Evolutionary conservation across 2,329 filamentous ascomycete species (phyloP), one percentile per base, ranked within the genome.

Genomic region (Stagonosporopsis chrysanthemi): DNA sequence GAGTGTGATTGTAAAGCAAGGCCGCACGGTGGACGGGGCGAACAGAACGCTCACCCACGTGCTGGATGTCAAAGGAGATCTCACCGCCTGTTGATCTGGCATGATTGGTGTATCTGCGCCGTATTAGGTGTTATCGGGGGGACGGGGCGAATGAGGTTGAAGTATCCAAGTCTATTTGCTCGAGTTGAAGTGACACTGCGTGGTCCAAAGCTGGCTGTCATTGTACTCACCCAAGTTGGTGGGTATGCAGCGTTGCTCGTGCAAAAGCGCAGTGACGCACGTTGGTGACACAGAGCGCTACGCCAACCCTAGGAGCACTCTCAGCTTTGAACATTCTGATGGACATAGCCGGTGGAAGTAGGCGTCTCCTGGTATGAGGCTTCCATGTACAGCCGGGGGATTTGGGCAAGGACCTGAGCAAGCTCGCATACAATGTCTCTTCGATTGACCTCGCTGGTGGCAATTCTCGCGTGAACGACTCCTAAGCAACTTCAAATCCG

Each of bases 151-250:
- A 57, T 48, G 17, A 44, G 17, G 17, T 14, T 7, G 26, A 38
- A 15, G 8, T 12, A 22, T 28, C 9, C 29, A 7, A 33, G 23
- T n/a, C 47, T 39, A 33, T 29, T 26, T 52, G 29, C 15, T 26
- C 14, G 41, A 40, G 31, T 28, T 28, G 33, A 26, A 52, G 54
- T 52, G 38, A 57, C 54, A 57, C 54, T 31, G 43, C 54, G 54
- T 26, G 51, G 47, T 48, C 17, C 38, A 29, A 41, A n/a, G 38
- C 46, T 43, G 39, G 33, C 33, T 43, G 36, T 50, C 22, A 15
- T 41, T 41, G 24, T 33, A 31, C 26, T 28, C 36, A 40, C 28
- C 29, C 19, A 44, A 22, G 38, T 24, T 43, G 23, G 31, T 52
- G 42, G 5, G 24, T 26, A 42, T 22, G 31, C 42, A 52, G 24